Evolutionary conservation across 257 asterid genomes (phyloP), one percentile per base, ranked within the genome.

Genomic region (Linaria vulgaris): DNA sequence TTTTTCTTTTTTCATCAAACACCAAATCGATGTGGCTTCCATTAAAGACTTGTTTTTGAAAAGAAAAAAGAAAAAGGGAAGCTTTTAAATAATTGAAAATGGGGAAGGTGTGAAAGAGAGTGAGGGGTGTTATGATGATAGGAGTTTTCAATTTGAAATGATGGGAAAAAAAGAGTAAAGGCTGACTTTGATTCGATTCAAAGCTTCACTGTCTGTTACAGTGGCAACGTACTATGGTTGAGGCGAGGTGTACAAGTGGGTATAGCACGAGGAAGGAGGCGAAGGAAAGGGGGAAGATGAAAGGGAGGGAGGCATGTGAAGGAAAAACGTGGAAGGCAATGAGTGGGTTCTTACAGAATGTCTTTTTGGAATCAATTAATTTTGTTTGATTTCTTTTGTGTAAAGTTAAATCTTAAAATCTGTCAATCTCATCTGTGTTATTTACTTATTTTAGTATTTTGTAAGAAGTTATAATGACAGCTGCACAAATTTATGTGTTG

Each of bases 101-200:
- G 41, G 41, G 41, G 6, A 3, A 34, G 41, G 41, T 4, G 41
- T 34, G 66, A 23, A 53, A 22, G 67, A 49, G 47, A 21, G 39
- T 67, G 74, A 71, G 69, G 76, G 80, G 67, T 68, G 27, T 75
- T 61, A 54, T 56, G 41, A 41, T 17, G 67, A 73, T n/a, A n/a
- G n/a, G 69, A 39, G 55, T 21, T 62, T 61, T 68, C 58, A 73
- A 77, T 80, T 67, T 56, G 76, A 68, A 67, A 78, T 71, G 79
- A 75, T 74, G 45, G 53, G 31, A 39, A 68, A 34, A 8, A 34
- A 34, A 27, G 63, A 60, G 67, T 23, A 68, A 54, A 64, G 64
- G 73, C 67, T 70, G 74, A 68, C 73, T 70, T 63, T 65, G 71
- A 63, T 67, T 59, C 47, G 63, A 56, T 66, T 76, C 73, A 60